Conservation (phyloP, 257 asterid species). For the Osmanthus fragrans region DNA sequence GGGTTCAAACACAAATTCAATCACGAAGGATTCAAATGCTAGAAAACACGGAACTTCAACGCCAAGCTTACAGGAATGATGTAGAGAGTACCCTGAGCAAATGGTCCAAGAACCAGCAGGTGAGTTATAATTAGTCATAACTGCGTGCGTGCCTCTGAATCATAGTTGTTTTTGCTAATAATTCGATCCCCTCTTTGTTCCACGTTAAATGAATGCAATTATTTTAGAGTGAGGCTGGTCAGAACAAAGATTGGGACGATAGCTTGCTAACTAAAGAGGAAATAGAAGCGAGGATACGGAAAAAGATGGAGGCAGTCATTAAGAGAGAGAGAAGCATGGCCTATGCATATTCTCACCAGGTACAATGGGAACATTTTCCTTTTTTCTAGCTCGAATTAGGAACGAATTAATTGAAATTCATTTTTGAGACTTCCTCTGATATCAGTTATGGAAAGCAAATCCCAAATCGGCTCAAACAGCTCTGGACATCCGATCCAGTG, state of each 20-base stretch:
- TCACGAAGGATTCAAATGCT: constrained; percentile 81
- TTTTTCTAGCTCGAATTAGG: neutral
- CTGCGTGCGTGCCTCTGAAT: no score
- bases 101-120: constrained; percentile 62
- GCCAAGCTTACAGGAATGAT: constrained; percentile 40
- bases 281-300: constrained; percentile 60
- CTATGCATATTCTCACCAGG: constrained; percentile 90
- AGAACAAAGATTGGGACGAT: constrained; percentile 77
- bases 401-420: no score
- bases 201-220: neutral
- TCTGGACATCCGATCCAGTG: constrained; percentile 47
- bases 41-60: constrained; percentile 61
- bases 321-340: constrained; percentile 96
- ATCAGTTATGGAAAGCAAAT: constrained; percentile 69
- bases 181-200: neutral
- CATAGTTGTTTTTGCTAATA: neutral
- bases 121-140: constrained; percentile 24
- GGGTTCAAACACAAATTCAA: constrained; percentile 87
- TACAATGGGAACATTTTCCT: constrained; percentile 14
- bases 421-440: constrained; percentile 4
- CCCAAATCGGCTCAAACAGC: constrained; percentile 46
- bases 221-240: constrained; percentile 62
- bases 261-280: constrained; percentile 82
- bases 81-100: constrained; percentile 62
- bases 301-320: constrained; percentile 80